Evolutionary conservation across 148 eudicot species (phyloP), one percentile per base, ranked within the genome.

Genomic region (Beta vulgaris): DNA sequence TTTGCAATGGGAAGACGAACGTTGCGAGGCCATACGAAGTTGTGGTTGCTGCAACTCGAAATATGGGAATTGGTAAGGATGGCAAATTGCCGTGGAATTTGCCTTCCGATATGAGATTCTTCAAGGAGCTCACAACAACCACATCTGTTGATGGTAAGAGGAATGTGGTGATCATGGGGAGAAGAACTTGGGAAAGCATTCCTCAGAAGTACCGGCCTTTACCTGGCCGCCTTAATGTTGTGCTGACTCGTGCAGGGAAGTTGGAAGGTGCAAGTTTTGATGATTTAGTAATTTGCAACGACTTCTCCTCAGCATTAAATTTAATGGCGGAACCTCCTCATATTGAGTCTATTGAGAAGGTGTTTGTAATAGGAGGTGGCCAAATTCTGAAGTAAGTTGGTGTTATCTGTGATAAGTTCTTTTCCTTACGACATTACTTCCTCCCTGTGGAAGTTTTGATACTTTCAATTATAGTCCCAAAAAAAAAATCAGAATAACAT

Each of bases 151-250:
- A 87, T 71, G 75, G 72, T 29, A 93, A 89, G 69, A 91, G 77
- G 82, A 93, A 93, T 86, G 98, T 94, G 14, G 93, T 91, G 31
- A 79, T 93, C 49, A 93, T 93, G 98, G 98, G 97, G 31, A 88
- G 98, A 65, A 89, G 86, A 80, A 91, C 98, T 65, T 93, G 98
- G 98, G 98, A 93, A 73, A 86, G 94, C 64, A 84, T 93, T 69
- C 94, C 97, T 16, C 57, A 46, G 9, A 76, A 85, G 83, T 77
- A 79, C 88, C 88, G 91, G 19, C 94, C 94, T 72, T 79, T 91
- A 54, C 85, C 91, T 75, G 91, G 94, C 53, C 90, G 97, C 65
- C 88, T 93, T 42, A 91, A 93, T 82, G 87, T 91, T 46, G 87
- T 93, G 63, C 81, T 93, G 36, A 89, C 94, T 66, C 94, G 89